Evolutionary conservation across 2,329 filamentous ascomycete species (phyloP).

Genomic region (Colletotrichum viniferum): DNA sequence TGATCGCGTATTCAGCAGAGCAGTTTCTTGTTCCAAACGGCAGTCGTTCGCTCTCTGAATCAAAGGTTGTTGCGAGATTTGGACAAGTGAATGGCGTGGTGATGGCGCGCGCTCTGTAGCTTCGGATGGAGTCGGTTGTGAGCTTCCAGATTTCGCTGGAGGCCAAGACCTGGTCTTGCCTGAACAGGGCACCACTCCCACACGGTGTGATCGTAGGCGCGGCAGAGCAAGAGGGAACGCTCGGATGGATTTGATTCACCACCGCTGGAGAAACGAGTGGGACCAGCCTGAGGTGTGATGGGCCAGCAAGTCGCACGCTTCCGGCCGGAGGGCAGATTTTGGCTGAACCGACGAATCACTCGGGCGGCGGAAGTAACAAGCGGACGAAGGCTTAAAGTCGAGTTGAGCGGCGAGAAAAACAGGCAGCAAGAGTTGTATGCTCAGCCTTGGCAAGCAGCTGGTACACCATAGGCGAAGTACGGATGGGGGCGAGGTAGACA

Average conservation of each 20-base stretch:
- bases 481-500: not conserved
- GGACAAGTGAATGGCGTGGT: not conserved
- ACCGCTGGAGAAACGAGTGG: constrained; percentile 21
- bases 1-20: constrained; percentile 14
- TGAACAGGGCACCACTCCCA: not conserved
- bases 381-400: not conserved
- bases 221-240: constrained; percentile 11
- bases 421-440: not conserved
- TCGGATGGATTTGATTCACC: constrained; percentile 12
- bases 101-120: not conserved
- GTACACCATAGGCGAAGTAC: not conserved
- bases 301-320: constrained; percentile 16
- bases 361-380: not conserved
- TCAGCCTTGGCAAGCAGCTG: not conserved
- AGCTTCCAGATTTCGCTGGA: constrained; percentile 8
- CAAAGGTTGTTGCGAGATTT: not conserved
- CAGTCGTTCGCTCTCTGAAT: not conserved
- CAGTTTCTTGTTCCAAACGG: not conserved
- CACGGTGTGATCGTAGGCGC: constrained; percentile 8
- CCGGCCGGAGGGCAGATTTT: constrained; percentile 5
- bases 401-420: not conserved
- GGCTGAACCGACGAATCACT: not conserved
- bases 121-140: not conserved
- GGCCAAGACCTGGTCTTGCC: not conserved
- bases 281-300: constrained; percentile 6